Evolutionary conservation across 148 eudicot genomes (phyloP).

Genomic region (Beta vulgaris): DNA sequence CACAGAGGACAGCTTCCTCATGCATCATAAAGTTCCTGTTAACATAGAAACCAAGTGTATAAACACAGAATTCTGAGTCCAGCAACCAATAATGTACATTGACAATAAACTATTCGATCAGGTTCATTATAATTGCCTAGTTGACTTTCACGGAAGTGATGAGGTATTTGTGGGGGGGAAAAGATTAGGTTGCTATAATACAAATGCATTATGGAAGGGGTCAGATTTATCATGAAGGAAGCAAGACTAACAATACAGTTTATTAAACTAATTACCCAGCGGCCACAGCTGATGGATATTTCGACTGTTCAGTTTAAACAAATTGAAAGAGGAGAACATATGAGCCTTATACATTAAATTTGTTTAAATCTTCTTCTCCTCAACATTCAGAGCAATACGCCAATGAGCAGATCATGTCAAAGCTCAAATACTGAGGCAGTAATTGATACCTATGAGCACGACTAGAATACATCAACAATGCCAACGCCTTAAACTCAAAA

Average conservation of each 20-base stretch:
- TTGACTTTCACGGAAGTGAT: slow-evolving; percentile 1
- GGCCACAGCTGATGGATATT: too few relatives aligned
- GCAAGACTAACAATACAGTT: too few relatives aligned
- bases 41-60: slow-evolving; percentile 9
- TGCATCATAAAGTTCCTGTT: slow-evolving; percentile 99
- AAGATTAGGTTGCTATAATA: too few relatives aligned
- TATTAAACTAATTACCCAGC: too few relatives aligned
- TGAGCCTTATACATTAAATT: too few relatives aligned
- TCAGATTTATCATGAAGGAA: too few relatives aligned
- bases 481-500: too few relatives aligned
- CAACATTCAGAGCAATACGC: background rate
- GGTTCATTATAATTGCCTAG: background rate
- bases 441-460: background rate
- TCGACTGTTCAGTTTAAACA: background rate
- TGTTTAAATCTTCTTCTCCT: too few relatives aligned
- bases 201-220: too few relatives aligned
- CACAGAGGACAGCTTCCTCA: slow-evolving; percentile 92
- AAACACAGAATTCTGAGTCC: background rate
- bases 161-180: too few relatives aligned
- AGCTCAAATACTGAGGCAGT: background rate
- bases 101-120: background rate
- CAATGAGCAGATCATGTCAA: background rate
- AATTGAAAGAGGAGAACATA: background rate
- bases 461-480: too few relatives aligned
- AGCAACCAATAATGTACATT: background rate